Base-by-base conservation (phyloP, 352 stramenopile species). In the Globisporangium echinulatum region DNA sequence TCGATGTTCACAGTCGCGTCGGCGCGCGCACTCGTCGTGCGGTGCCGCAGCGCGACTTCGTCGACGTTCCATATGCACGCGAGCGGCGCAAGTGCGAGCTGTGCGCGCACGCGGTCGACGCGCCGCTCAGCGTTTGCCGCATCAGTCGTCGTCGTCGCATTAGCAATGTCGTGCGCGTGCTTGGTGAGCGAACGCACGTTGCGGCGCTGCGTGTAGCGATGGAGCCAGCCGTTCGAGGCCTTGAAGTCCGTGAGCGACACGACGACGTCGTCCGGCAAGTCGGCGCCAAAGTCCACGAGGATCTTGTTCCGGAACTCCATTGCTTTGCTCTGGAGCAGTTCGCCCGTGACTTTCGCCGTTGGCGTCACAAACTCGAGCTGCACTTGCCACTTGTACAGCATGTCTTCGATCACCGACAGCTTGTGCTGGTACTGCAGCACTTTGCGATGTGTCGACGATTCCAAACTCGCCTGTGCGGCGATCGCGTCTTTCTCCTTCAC, bases 231-330 rank as follows among this genome's bases (percentile, higher is more conserved):
- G 62, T 92, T 92, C 8, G 83, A 92, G 0, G 83, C 83, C 62
- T 92, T 92, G 63, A 92, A 92, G 47, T 89, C 83, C 17, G 74
- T 89, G 5, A 92, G 74, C n/a, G 83, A 89, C 61, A 87, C 67
- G 36, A 92, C 64, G 2, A 90, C 79, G 54, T 92, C 80, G 19
- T 87, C 80, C 3, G 82, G 75, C 39, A 92, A 60, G 13, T 87
- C 79, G 43, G 66, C 73, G 48, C 75, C 82, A 50, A 84, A 90
- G 58, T 92, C 80, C 3, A 71, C 67, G 47, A 92, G 66, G 49
- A 92, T 87, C 46, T 90, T 90, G 70, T 92, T 85, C 11, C 83
- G 76, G 53, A 90, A 90, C 61, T 92, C 80, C 62, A 92, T 84
- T 0, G 83, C 83, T 55, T 90, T 92, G 13, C 70, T 81, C 64